These are phyloP conservation scores for Ceratobasidium sp. DNA, from an alignment of 1,284 basidiomycete genomes.

Conservation along the genomic window DNA sequence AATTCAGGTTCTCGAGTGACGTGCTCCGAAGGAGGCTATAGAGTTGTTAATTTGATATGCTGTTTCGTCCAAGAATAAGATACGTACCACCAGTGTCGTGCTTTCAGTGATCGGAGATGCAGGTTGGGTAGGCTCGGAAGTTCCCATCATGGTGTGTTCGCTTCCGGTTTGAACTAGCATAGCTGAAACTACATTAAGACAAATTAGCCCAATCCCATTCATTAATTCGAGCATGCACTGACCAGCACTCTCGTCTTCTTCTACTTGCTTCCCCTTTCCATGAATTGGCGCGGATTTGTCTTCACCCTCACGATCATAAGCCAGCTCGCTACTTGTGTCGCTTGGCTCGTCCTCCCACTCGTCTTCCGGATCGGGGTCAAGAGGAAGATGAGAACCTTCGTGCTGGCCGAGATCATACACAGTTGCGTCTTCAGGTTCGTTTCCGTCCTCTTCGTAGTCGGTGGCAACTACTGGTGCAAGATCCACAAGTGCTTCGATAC, in stretches of 20 bases:
- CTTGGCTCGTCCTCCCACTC: conserved; percentile 14
- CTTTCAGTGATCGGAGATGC: background rate
- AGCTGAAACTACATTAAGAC: background rate
- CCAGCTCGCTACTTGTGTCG: background rate
- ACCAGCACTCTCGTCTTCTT: background rate
- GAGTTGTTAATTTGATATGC: background rate
- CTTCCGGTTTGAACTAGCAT: background rate
- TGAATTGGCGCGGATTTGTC: background rate
- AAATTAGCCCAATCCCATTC: background rate
- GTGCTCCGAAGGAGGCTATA: conserved; percentile 1
- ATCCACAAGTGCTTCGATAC: conserved; percentile 51
- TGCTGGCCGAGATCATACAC: background rate
- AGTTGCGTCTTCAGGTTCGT: background rate
- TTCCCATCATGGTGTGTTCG: background rate
- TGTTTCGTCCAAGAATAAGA: background rate
- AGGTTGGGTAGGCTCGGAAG: background rate
- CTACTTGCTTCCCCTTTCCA: conserved; percentile 2
- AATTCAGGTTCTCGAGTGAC: conserved; percentile 1
- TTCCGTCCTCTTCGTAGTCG: background rate
- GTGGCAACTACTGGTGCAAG: conserved; percentile 46
- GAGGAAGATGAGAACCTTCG: background rate
- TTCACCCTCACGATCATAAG: background rate
- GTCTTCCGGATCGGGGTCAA: background rate
- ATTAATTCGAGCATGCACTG: background rate
- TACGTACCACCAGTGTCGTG: background rate